A percentile compares a stretch with the other conserved stretches of the same genome.
Evolutionary conservation across 1,284 basidiomycete genomes (phyloP).

Genomic region (Flammula alnicola): DNA sequence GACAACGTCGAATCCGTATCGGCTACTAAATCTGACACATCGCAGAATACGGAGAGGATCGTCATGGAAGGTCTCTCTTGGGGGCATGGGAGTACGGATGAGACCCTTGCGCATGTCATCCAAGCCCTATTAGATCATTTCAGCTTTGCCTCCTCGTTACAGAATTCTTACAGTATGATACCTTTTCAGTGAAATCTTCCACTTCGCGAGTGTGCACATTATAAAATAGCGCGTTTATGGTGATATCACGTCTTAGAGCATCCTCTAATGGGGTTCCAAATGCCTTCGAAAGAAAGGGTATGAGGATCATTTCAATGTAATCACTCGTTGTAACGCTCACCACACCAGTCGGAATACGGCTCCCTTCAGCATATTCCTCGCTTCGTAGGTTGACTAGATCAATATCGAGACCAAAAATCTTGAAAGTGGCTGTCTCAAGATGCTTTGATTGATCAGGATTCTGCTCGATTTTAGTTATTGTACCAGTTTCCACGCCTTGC

Average conservation of each 20-base stretch:
- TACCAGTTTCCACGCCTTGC: conserved; percentile 62
- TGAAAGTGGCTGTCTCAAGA: conserved; percentile 94
- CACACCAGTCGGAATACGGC: conserved; percentile 88
- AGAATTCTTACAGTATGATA: too few species aligned
- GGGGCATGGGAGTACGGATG: conserved; percentile 89
- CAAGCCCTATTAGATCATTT: conserved; percentile 62
- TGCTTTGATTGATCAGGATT: conserved; percentile 99
- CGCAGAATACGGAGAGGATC: conserved; percentile 93
- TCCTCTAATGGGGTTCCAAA: conserved; percentile 96
- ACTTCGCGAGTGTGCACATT: conserved; percentile 90
- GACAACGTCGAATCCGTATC: conserved; percentile 87
- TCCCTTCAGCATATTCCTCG: conserved; percentile 88
- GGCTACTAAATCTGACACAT: conserved; percentile 90
- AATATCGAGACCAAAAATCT: conserved; percentile 82
- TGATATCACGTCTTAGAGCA: conserved; percentile 89
- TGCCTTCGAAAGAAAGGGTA: conserved; percentile 63
- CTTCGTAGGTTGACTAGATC: conserved; percentile 96
- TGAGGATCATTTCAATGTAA: not conserved
- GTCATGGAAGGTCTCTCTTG: conserved; percentile 89
- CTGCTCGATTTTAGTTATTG: conserved; percentile 83
- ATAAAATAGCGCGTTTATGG: conserved; percentile 97
- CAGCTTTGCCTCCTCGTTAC: too few species aligned
- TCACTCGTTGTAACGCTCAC: conserved; percentile 49
- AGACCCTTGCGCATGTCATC: conserved; percentile 81
- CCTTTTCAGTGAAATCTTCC: conserved; percentile 89